phyloP scores from a whole-genome alignment of 1,284 basidiomycete genomes.

The Ganoderma sinense region DNA sequence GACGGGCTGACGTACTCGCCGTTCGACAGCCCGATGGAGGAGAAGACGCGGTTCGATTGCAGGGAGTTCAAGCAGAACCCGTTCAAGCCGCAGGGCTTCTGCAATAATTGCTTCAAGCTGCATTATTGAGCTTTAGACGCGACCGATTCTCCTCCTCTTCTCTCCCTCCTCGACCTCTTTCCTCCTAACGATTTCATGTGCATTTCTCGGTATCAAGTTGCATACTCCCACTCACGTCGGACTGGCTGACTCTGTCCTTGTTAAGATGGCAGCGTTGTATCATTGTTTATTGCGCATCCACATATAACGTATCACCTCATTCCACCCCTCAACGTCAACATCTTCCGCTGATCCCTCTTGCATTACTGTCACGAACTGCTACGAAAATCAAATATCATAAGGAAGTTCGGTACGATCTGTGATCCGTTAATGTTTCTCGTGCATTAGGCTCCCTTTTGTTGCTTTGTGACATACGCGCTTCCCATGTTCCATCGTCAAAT shows the following conservation, averaged over 20 bases:
- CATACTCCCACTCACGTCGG: not conserved
- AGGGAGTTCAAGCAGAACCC: constrained; percentile 64
- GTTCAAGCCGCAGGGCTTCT: constrained; percentile 68
- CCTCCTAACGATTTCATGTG: not conserved
- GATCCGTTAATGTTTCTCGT: not conserved
- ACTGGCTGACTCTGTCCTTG: not conserved
- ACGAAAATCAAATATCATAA: not conserved
- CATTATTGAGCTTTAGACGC: constrained; percentile 36
- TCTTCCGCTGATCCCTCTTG: not conserved
- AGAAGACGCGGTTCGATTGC: constrained; percentile 45
- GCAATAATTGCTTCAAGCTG: constrained; percentile 64
- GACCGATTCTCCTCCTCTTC: not conserved
- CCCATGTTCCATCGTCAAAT: not conserved
- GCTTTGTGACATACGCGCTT: not conserved
- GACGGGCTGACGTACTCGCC: constrained; percentile 51
- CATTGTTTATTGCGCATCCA: not conserved
- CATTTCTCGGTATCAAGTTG: not conserved
- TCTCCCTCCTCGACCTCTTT: not conserved
- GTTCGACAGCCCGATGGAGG: constrained; percentile 52
- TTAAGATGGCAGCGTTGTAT: not conserved
- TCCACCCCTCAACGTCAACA: not conserved
- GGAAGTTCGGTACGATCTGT: not conserved
- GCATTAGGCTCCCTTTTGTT: not conserved
- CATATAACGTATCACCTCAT: not conserved
- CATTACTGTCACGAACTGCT: not conserved